These are phyloP conservation scores for Backusella westeae DNA, from an alignment of 192 early-diverging fungal species.

Conservation along the genomic window DNA sequence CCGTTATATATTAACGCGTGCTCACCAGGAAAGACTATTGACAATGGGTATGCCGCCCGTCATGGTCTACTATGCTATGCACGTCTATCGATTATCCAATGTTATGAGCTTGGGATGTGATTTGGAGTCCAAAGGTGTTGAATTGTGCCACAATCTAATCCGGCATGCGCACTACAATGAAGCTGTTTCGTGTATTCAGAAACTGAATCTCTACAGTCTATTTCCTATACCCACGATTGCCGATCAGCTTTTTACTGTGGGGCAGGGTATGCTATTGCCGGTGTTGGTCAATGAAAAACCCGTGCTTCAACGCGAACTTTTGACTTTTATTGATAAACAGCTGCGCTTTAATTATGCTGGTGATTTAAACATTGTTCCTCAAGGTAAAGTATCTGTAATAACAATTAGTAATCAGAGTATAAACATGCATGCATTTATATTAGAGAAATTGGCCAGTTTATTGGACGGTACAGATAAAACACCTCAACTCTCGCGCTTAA, in stretches of 20 bases:
- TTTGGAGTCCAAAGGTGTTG: constrained; percentile 13
- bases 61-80: constrained; percentile 23
- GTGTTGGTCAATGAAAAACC: neutral
- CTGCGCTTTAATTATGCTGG: constrained; percentile 32
- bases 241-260: constrained; percentile 9
- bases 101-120: constrained; percentile 10
- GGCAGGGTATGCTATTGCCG: constrained; percentile 4
- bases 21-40: constrained; percentile 13
- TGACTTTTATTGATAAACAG: constrained; percentile 21
- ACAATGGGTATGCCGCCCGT: constrained; percentile 7
- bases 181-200: constrained; percentile 19
- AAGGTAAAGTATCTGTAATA: constrained; percentile 5
- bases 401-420: neutral
- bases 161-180: constrained; percentile 20
- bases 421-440: neutral
- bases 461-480: neutral
- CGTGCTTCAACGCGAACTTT: neutral
- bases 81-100: constrained; percentile 6
- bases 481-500: constrained; percentile 11
- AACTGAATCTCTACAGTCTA: constrained; percentile 2
- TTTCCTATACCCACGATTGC: constrained; percentile 21
- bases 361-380: constrained; percentile 19
- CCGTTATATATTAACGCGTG: constrained; percentile 1
- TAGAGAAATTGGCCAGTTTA: neutral
- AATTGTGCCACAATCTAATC: constrained; percentile 11